Evolutionary conservation across 495 filamentous ascomycete species (phyloP), one percentile per base, ranked within the genome.

Genomic region (Cenococcum geophilum): DNA sequence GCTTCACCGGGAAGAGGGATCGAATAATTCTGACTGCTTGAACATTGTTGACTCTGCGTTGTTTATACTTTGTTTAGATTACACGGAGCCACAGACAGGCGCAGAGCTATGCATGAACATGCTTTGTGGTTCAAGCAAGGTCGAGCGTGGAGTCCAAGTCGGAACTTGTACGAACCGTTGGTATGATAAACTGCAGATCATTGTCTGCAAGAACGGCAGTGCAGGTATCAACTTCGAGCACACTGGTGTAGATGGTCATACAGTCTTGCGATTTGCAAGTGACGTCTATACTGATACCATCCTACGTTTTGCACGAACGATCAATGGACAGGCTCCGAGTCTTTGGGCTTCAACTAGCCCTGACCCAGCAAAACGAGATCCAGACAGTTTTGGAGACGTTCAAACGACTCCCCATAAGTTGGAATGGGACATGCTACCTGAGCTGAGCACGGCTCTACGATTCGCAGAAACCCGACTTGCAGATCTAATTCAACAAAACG

Each of bases 201-300:
- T 98, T 57, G 93, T 98, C 42, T 97, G 95, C 80, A 95, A 96
- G 77, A 98, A 97, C 75, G 93, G 93, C 10, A 93, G 88, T 62
- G 93, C 93, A 0, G 93, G 93, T 27, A 97, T 98, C 83, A 98
- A 98, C 74, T 97, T 97, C 64, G 93, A 98, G 72, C 93, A 98
- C 72, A 98, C 93, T 0, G 95, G 95, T 65, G 93, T 98, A 5
- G 93, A 98, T 71, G 93, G 93, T 14, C 93, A 98, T 70, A 98
- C 93, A 1, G 95, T 98, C 4, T 80, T 98, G 50, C 88, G 93
- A 16, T 96, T 98, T 70, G 93, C 95, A 36, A 93, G 88, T 63
- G 93, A 98, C 71, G 78, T 98, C 48, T 98, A 97, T 75, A 97
- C 93, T 0, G 95, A 98, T 74, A 98, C 93, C 35, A 97, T 98